Conservation (phyloP, 192 early-diverging fungal genomes). For the Allomyces arbusculus region DNA sequence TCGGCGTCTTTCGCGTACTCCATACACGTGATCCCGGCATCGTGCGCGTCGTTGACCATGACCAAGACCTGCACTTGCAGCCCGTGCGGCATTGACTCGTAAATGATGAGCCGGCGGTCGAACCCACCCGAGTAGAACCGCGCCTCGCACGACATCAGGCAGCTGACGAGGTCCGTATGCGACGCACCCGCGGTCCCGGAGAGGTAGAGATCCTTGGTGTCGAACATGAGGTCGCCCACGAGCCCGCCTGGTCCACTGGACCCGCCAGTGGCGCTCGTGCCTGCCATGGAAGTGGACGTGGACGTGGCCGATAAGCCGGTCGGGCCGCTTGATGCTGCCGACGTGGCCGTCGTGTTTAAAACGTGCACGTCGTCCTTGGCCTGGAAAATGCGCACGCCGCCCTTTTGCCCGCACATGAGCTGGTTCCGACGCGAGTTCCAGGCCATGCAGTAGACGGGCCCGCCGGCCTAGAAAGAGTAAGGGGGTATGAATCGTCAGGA, state of each 20-base stretch:
- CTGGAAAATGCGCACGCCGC: constrained; percentile 31
- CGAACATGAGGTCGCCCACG: constrained; percentile 11
- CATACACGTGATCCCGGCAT: constrained; percentile 42
- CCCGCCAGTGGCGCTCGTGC: too few relatives aligned
- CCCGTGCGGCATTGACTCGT: constrained; percentile 35
- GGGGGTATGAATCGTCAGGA: too few relatives aligned
- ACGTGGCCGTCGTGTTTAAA: too few relatives aligned
- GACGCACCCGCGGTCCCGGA: constrained; percentile 5
- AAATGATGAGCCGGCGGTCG: constrained; percentile 36
- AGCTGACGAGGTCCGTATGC: constrained; percentile 32
- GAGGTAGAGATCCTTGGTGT: constrained; percentile 16
- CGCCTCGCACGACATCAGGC: constrained; percentile 30
- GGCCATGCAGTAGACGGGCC: constrained; percentile 31
- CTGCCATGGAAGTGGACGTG: too few relatives aligned
- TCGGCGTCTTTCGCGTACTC: constrained; percentile 24
- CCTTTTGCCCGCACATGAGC: constrained; percentile 28
- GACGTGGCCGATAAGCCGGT: too few relatives aligned
- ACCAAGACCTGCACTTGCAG: constrained; percentile 20
- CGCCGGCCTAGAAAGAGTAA: constrained; percentile 15
- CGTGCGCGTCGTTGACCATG: constrained; percentile 26
- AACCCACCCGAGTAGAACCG: constrained; percentile 39
- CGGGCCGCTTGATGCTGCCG: too few relatives aligned
- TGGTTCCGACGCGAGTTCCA: constrained; percentile 35
- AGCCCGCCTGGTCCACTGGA: too few relatives aligned
- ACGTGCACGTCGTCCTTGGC: constrained; percentile 4